Base-by-base conservation (phyloP, 2,329 filamentous ascomycete species). In the Tolypocladium ophioglossoides region DNA sequence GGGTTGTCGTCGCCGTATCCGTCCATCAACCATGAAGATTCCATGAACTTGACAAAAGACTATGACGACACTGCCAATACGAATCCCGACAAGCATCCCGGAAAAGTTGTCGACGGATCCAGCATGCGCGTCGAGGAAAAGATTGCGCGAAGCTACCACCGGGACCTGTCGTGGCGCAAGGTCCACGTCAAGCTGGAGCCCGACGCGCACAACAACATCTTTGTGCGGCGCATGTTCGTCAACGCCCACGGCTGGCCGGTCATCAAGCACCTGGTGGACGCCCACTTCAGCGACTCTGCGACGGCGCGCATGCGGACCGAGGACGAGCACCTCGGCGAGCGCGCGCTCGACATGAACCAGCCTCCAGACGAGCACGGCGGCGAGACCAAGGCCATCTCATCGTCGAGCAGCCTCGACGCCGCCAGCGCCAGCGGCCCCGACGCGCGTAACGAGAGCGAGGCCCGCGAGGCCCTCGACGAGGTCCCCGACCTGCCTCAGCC, bases 161-260 rank as follows among this genome's bases (percentile, higher is more conserved):
- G 85, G 14, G 90, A 90, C 58, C 73, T 99, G 22, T 89, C 89
- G 1, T 99, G 94, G 94, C 87, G 94, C 48, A 99, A 99, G 68
- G 94, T 99, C 1, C 81, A 99, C 4, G 94, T 99, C 16, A 87
- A 94, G 53, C 78, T 99, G 2, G 92, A 99, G 67, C 94, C 94
- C 0, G 94, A 99, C 70, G 94, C 94, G 0, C 94, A 38, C 48
- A 54, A 99, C 71, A 99, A 99, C 69, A 95, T 99, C 61, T 87
- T 97, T 56, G 94, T 99, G 27, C 86, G 94, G 18, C 86, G 94
- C 54, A 95, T 91, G 85, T 99, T 99, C 68, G 86, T 91, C 54
- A 99, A 99, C 65, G 94, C 94, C 0, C 95, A 95, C 63, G 94
- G 94, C 2, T 99, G 94, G 94, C 94, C 94, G 0, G 94, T 99